Evolutionary conservation across 345 rosid genomes (phyloP).

Genomic region (Rhodamnia argentea): DNA sequence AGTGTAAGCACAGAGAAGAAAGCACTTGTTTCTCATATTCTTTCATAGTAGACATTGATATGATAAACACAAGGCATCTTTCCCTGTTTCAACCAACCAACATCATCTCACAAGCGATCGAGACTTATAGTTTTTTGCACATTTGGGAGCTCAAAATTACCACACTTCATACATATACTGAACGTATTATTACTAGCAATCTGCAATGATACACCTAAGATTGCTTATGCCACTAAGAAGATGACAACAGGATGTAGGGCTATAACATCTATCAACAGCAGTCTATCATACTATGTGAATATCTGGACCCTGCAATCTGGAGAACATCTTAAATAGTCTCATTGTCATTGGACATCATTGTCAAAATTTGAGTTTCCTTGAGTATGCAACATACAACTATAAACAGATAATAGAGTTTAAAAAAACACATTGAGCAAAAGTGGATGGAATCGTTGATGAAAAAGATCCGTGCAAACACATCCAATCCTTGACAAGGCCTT

Average conservation of each 20-base stretch:
- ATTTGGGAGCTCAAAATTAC: neutral
- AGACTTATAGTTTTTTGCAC: neutral
- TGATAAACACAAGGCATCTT: neutral
- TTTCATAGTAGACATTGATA: neutral
- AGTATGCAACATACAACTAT: neutral
- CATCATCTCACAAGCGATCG: neutral
- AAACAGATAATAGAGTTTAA: neutral
- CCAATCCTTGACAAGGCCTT: neutral
- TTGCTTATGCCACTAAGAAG: neutral
- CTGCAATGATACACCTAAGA: neutral
- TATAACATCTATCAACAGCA: neutral
- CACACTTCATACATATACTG: neutral
- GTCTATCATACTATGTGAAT: neutral
- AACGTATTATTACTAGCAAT: neutral
- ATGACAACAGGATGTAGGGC: neutral
- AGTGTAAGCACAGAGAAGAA: neutral
- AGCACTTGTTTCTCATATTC: neutral
- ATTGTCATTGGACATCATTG: neutral
- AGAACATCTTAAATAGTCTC: neutral
- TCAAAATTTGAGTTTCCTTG: neutral
- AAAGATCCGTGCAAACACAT: neutral
- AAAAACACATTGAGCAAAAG: neutral
- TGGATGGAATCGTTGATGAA: neutral
- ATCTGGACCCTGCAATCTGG: neutral
- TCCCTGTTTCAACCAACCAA: neutral